These are phyloP conservation scores for Phytophthora palmivora DNA, from an alignment of 352 stramenopile species.

Conservation along the genomic window DNA sequence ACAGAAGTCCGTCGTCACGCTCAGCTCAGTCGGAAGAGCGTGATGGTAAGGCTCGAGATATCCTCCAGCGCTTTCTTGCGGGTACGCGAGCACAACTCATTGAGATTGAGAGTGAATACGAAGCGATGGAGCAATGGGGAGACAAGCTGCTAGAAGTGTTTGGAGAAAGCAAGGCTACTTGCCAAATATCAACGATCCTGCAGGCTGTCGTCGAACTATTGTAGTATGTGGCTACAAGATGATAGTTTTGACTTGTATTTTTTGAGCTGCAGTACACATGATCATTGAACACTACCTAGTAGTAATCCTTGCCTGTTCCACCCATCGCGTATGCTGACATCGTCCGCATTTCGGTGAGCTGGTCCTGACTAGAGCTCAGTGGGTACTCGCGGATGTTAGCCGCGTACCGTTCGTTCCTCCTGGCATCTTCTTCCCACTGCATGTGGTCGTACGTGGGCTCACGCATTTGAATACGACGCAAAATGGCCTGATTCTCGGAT, in stretches of 20 bases:
- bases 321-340: conserved; percentile 68
- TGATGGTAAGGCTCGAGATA: conserved; percentile 50
- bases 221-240: conserved; percentile 13
- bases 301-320: conserved; percentile 50
- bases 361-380: conserved; percentile 45
- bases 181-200: conserved; percentile 62
- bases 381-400: conserved; percentile 91
- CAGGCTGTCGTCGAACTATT: conserved; percentile 47
- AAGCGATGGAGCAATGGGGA: conserved; percentile 64
- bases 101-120: conserved; percentile 70
- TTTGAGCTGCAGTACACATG: conserved; percentile 7
- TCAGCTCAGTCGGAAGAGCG: conserved; percentile 33
- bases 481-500: conserved; percentile 86
- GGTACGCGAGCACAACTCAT: conserved; percentile 43
- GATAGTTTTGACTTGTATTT: conserved; percentile 27
- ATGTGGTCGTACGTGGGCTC: conserved; percentile 91
- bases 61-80: conserved; percentile 56
- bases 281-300: conserved; percentile 21
- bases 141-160: conserved; percentile 72
- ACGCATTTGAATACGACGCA: conserved; percentile 90
- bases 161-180: conserved; percentile 72
- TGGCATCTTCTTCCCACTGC: conserved; percentile 91
- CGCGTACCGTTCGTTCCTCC: conserved; percentile 85
- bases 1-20: conserved; percentile 28
- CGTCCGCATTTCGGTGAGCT: conserved; percentile 52